Evolutionary conservation across 2,329 filamentous ascomycete species (phyloP), one percentile per base, ranked within the genome.

Genomic region (Aspergillus neotritici): DNA sequence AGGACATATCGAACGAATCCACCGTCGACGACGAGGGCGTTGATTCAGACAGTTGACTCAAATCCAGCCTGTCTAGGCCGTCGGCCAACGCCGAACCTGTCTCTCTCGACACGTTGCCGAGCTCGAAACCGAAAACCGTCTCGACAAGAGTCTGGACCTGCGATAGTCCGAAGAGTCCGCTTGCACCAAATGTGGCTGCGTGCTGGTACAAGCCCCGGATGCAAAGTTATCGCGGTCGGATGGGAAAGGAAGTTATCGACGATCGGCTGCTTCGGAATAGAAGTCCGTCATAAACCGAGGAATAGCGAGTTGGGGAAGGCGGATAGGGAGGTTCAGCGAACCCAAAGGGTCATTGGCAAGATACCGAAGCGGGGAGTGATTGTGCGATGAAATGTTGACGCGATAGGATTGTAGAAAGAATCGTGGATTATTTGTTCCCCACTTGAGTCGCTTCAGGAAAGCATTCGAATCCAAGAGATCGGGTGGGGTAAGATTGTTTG

Each of bases 41-140:
- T 54, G 66, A 68, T 64, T 65, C 60, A 59, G 68, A 67, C 60
- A 67, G 60, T 66, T 69, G 65, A 62, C 62, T 65, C 55, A 70
- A 52, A 61, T 70, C 66, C 63, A 71, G 68, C 67, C 67, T 67
- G 57, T 70, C 65, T 54, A 71, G 67, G 66, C 68, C 68, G 56
- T 69, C 60, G 66, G 67, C 69, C 66, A 71, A 64, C 60, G 64
- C 65, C 60, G 63, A 67, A 58, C 58, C 62, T 61, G 56, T 64
- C 62, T 64, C 63, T 66, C 63, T 68, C 66, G 67, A 71, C 67
- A 72, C 65, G 63, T 65, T 70, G 68, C 57, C 60, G 61, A 62
- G 55, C 52, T 59, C 55, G 31, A 42, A 34, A 43, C 37, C n/a
- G 37, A 39, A 43, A 45, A 44, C 36, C 17, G 34, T 37, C 43